phyloP scores from a whole-genome alignment of 768 basidiomycete genomes.

The Lactarius indigo region DNA sequence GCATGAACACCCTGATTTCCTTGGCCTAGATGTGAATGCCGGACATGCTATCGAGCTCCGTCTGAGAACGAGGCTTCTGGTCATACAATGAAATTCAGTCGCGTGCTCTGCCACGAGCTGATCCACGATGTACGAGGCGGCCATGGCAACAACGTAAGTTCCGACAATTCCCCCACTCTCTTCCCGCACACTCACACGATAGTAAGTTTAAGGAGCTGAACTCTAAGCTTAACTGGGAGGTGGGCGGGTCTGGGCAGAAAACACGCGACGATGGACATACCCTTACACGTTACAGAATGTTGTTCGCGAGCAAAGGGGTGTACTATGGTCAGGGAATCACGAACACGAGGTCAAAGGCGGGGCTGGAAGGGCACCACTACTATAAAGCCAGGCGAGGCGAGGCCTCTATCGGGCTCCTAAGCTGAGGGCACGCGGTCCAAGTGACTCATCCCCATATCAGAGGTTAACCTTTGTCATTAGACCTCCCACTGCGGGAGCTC shows the following conservation, averaged over 20 bases:
- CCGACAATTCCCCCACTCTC: background rate
- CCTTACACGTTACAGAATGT: slow-evolving; percentile 34
- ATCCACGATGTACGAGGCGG: slow-evolving; percentile 48
- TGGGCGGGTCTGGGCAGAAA: slow-evolving; percentile 26
- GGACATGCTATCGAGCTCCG: slow-evolving; percentile 66
- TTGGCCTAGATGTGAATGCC: slow-evolving; percentile 63
- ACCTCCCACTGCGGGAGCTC: background rate
- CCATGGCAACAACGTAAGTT: slow-evolving; percentile 66
- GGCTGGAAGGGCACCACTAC: too few relatives aligned
- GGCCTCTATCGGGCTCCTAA: background rate
- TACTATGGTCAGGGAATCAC: too few relatives aligned
- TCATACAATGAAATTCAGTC: slow-evolving; percentile 57
- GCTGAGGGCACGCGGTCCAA: background rate
- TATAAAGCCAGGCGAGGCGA: background rate
- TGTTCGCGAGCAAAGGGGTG: too few relatives aligned
- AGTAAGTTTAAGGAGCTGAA: too few relatives aligned
- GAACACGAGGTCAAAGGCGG: too few relatives aligned
- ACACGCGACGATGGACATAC: slow-evolving; percentile 51
- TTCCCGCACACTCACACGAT: background rate
- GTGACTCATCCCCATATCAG: background rate
- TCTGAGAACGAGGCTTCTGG: slow-evolving; percentile 68
- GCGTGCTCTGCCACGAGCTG: slow-evolving; percentile 68
- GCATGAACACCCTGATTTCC: slow-evolving; percentile 64
- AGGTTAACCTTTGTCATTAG: background rate
- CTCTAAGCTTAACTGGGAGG: too few relatives aligned